Conservation (phyloP, 2,329 filamentous ascomycete genomes). For the Ceratocystis ficicola region DNA sequence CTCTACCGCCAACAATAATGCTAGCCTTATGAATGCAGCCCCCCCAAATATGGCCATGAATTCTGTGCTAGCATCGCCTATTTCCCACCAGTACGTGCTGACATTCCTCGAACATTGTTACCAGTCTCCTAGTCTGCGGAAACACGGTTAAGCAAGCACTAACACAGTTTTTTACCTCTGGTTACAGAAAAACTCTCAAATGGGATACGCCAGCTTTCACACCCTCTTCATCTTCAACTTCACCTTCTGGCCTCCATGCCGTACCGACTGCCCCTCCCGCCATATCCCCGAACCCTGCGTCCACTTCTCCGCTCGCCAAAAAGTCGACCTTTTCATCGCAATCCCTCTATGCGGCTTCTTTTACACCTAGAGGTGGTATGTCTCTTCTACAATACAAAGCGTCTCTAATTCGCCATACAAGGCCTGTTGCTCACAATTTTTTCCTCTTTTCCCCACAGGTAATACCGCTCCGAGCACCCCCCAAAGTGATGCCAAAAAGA, state of each 20-base stretch:
- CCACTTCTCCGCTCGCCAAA: constrained; percentile 34
- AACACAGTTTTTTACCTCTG: not conserved
- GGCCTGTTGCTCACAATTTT: not conserved
- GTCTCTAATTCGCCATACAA: not conserved
- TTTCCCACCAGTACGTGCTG: constrained; percentile 18
- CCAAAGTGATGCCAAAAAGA: constrained; percentile 24
- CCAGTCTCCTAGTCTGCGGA: not conserved
- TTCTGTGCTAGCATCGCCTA: constrained; percentile 18
- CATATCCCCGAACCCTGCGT: constrained; percentile 17
- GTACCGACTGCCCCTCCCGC: constrained; percentile 15
- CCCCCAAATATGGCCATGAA: constrained; percentile 12
- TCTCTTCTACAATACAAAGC: not conserved
- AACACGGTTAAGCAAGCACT: not conserved
- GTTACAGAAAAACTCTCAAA: constrained; percentile 43
- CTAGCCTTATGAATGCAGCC: constrained; percentile 10
- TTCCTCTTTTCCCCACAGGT: not conserved
- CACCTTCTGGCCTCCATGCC: constrained; percentile 19
- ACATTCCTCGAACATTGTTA: not conserved
- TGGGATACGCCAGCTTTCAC: constrained; percentile 96
- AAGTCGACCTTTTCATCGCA: constrained; percentile 76
- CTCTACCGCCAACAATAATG: not conserved
- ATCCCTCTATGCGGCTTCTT: constrained; percentile 76
- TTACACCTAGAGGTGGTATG: constrained; percentile 55
- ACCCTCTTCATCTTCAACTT: constrained; percentile 37
- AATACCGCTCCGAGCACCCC: constrained; percentile 20